Percentiles rank a stretch among this genome's conserved stretches.
phyloP scores from a whole-genome alignment of 768 basidiomycete species.

The Lactarius trivialis region DNA sequence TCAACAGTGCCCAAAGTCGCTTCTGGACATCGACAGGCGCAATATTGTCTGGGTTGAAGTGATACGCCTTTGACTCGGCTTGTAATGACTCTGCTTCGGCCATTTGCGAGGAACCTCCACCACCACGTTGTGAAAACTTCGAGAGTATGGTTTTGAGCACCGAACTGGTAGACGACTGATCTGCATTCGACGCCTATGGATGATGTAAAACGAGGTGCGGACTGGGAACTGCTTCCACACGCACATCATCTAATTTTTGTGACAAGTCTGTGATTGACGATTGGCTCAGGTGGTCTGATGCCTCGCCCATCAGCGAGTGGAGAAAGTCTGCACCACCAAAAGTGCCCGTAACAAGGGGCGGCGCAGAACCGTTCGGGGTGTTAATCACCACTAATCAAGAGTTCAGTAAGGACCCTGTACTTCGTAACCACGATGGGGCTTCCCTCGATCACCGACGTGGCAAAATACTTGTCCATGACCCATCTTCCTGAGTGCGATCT shows the following conservation, averaged over 20 bases:
- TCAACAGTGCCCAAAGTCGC: constrained; percentile 48
- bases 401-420: neutral
- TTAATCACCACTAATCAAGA: constrained; percentile 32
- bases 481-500: constrained; percentile 62
- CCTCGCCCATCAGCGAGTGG: constrained; percentile 58
- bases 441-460: constrained; percentile 65
- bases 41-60: constrained; percentile 55
- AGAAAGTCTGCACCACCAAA: constrained; percentile 66
- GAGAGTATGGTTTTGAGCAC: constrained; percentile 40
- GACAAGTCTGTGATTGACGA: constrained; percentile 55
- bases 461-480: constrained; percentile 69
- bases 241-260: constrained; percentile 41
- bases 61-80: constrained; percentile 49
- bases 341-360: constrained; percentile 62
- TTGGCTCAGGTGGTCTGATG: constrained; percentile 55
- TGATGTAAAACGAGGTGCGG: neutral
- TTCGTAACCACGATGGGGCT: neutral
- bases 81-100: constrained; percentile 51
- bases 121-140: constrained; percentile 46
- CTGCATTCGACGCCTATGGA: constrained; percentile 27
- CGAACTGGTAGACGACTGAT: constrained; percentile 31
- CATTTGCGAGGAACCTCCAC: constrained; percentile 35
- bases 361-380: constrained; percentile 49
- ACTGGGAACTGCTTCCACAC: neutral
- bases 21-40: constrained; percentile 58